These are phyloP conservation scores for Penicillium sp. DNA, from an alignment of 2,329 filamentous ascomycete genomes.

Conservation along the genomic window DNA sequence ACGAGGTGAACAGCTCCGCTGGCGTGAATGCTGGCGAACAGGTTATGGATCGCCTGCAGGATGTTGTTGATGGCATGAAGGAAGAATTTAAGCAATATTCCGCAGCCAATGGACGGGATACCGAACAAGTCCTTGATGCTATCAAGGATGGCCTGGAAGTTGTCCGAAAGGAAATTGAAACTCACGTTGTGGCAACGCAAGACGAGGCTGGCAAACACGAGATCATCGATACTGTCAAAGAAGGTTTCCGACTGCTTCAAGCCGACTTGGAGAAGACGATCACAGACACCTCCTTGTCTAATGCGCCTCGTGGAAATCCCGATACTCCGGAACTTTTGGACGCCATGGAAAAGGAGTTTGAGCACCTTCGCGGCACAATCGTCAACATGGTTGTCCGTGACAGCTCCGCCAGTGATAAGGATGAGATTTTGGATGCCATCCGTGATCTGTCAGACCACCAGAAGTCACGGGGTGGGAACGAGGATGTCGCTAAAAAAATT, in stretches of 20 bases:
- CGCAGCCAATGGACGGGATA: constrained; percentile 76
- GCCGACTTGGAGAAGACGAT: constrained; percentile 60
- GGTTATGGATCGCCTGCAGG: constrained; percentile 63
- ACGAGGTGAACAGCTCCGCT: constrained; percentile 56
- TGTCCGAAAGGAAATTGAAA: constrained; percentile 78
- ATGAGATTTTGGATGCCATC: constrained; percentile 65
- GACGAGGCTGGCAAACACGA: constrained; percentile 76
- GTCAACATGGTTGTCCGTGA: constrained; percentile 69
- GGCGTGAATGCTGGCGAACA: constrained; percentile 59
- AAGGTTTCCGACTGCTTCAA: constrained; percentile 65
- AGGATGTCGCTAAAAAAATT: constrained; percentile 48
- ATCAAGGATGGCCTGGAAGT: constrained; percentile 85
- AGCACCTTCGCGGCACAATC: constrained; percentile 77
- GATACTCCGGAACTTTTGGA: constrained; percentile 73
- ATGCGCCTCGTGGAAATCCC: constrained; percentile 40
- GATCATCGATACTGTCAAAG: constrained; percentile 70
- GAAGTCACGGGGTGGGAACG: constrained; percentile 37
- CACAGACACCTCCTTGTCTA: constrained; percentile 45
- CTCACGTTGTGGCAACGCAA: constrained; percentile 74
- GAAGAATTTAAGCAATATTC: constrained; percentile 77
- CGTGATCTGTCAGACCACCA: constrained; percentile 51
- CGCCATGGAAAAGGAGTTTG: constrained; percentile 79
- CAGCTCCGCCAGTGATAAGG: constrained; percentile 61
- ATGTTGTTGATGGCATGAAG: constrained; percentile 64
- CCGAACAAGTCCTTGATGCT: constrained; percentile 85